Conservation (phyloP, 768 basidiomycete genomes). For the Rubroboletus pulcherrimus region DNA sequence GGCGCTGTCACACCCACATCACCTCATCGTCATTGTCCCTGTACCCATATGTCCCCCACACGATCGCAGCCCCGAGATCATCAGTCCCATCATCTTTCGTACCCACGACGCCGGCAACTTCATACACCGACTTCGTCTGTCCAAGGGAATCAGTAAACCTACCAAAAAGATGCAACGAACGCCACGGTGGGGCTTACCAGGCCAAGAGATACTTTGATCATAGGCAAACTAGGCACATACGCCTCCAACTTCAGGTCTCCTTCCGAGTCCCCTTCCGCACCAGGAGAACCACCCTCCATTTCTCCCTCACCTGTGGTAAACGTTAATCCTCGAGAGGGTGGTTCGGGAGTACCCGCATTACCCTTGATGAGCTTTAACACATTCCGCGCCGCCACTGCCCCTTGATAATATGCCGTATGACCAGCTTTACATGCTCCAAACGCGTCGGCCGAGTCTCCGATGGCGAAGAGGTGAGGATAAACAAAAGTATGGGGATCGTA, state of each 20-base stretch:
- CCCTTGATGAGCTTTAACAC: conserved; percentile 42
- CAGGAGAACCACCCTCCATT: neutral
- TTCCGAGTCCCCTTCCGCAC: neutral
- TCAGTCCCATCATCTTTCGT: conserved; percentile 41
- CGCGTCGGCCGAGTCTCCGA: conserved; percentile 63
- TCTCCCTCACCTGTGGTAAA: neutral
- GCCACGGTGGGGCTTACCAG: conserved; percentile 37
- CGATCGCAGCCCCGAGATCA: conserved; percentile 44
- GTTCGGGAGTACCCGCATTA: neutral
- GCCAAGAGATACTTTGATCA: conserved; percentile 62
- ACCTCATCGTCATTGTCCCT: conserved; percentile 31
- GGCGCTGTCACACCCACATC: conserved; percentile 6
- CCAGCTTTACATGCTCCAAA: conserved; percentile 63
- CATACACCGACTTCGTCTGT: conserved; percentile 44
- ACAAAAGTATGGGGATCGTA: neutral
- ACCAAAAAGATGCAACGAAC: neutral
- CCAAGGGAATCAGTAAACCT: neutral
- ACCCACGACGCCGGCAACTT: conserved; percentile 43
- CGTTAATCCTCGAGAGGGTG: neutral
- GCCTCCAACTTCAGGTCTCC: conserved; percentile 31
- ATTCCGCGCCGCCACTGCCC: conserved; percentile 52
- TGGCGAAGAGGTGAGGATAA: conserved; percentile 55
- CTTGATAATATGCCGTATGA: conserved; percentile 53
- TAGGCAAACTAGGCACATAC: conserved; percentile 46
- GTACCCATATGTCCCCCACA: conserved; percentile 48